Evolutionary conservation across 2,329 filamentous ascomycete genomes (phyloP).

Genomic region (Sporothrix sp.): DNA sequence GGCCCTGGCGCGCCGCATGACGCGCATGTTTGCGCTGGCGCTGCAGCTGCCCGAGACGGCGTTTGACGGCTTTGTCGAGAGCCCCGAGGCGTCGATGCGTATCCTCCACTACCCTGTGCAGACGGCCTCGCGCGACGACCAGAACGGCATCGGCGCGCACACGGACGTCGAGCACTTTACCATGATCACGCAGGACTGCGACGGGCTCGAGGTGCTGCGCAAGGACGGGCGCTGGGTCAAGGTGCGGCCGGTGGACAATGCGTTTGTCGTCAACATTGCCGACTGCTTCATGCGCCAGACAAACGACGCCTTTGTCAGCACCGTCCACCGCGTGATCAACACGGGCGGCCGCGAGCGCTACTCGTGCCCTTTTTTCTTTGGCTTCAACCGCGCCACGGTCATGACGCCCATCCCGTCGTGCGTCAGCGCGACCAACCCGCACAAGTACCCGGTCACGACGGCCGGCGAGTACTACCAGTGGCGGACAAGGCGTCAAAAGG

Average conservation of each 20-base stretch:
- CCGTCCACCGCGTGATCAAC: slow-evolving; percentile 16
- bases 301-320: slow-evolving; percentile 14
- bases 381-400: slow-evolving; percentile 16
- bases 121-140: slow-evolving; percentile 10
- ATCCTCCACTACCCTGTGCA: slow-evolving; percentile 16
- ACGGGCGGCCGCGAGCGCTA: slow-evolving; percentile 12
- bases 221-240: slow-evolving; percentile 12
- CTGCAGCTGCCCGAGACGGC: slow-evolving; percentile 14
- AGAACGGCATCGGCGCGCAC: slow-evolving; percentile 16
- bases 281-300: slow-evolving; percentile 17
- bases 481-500: slow-evolving; percentile 18
- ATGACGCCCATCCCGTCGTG: slow-evolving; percentile 26
- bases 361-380: slow-evolving; percentile 16
- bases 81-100: slow-evolving; percentile 12
- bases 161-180: slow-evolving; percentile 16
- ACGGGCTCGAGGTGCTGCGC: slow-evolving; percentile 16
- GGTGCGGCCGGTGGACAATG: slow-evolving; percentile 7
- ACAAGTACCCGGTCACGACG: slow-evolving; percentile 27
- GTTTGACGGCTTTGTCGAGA: slow-evolving; percentile 10
- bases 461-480: slow-evolving; percentile 26
- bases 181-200: slow-evolving; percentile 14
- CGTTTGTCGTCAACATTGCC: slow-evolving; percentile 17
- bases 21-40: slow-evolving; percentile 13
- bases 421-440: slow-evolving; percentile 23
- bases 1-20: slow-evolving; percentile 10